Percentiles rank a stretch among this genome's conserved stretches.
These are phyloP conservation scores for Coemansia sp. DNA, from an alignment of 192 early-diverging fungal genomes.

Conservation along the genomic window DNA sequence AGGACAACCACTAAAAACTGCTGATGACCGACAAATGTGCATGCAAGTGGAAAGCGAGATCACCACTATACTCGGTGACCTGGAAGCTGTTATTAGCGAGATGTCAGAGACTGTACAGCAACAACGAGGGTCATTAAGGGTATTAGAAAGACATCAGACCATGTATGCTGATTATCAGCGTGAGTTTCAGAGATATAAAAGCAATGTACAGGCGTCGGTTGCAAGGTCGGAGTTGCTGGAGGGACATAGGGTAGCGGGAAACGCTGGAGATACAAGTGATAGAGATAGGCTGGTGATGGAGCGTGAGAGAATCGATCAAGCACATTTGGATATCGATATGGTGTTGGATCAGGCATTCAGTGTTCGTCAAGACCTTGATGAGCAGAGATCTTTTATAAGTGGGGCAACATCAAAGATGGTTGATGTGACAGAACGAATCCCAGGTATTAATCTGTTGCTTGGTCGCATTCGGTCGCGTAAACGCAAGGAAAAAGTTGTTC, in stretches of 20 bases:
- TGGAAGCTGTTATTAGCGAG: conserved; percentile 42
- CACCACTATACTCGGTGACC: conserved; percentile 36
- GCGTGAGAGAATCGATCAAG: conserved; percentile 42
- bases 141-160: conserved; percentile 45
- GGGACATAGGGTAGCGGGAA: not conserved
- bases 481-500: conserved; percentile 52
- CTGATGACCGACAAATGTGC: conserved; percentile 25
- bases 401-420: conserved; percentile 33
- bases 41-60: conserved; percentile 36
- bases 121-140: conserved; percentile 40
- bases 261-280: conserved; percentile 18
- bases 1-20: not conserved
- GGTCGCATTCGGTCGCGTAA: conserved; percentile 50
- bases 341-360: conserved; percentile 52
- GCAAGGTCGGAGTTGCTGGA: conserved; percentile 31
- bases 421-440: conserved; percentile 44
- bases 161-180: conserved; percentile 44
- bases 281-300: conserved; percentile 43
- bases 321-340: conserved; percentile 54
- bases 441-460: conserved; percentile 52
- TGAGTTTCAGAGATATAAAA: conserved; percentile 49
- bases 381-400: conserved; percentile 38
- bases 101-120: conserved; percentile 48
- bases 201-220: conserved; percentile 40
- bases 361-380: conserved; percentile 41